phyloP scores from a whole-genome alignment of 371 early-diverging fungal species.

The Mucor mucedo region DNA sequence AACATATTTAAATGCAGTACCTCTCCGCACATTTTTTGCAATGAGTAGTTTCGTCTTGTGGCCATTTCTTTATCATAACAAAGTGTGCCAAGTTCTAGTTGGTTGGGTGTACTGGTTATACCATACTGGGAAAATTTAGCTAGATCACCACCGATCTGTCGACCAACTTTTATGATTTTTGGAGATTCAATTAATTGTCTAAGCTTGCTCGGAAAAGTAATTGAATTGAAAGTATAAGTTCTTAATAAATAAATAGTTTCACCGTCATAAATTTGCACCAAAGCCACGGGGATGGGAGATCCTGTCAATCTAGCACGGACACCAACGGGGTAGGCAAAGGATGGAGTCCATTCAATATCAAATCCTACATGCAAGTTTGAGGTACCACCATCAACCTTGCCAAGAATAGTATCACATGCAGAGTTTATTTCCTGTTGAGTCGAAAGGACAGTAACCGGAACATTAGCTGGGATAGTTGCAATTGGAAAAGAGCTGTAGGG shows the following conservation, averaged over 20 bases:
- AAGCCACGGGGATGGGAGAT: background rate
- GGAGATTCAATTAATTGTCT: background rate
- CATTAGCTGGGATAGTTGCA: background rate
- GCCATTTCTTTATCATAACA: too few species aligned
- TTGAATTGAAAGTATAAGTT: background rate
- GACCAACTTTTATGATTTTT: background rate
- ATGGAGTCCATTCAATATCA: background rate
- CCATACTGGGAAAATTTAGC: background rate
- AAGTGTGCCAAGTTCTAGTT: too few species aligned
- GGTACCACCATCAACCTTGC: background rate
- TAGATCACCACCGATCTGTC: background rate
- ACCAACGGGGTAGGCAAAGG: background rate
- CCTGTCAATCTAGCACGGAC: background rate
- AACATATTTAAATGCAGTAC: too few species aligned
- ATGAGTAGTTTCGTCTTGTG: too few species aligned
- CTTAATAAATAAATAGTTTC: too few species aligned
- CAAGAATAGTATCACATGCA: background rate
- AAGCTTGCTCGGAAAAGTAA: background rate
- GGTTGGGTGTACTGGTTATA: too few species aligned
- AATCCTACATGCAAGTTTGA: background rate
- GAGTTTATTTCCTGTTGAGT: background rate
- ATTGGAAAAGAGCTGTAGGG: background rate
- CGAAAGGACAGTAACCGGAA: background rate
- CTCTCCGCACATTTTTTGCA: too few species aligned
- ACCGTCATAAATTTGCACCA: background rate